A percentile compares a stretch with the other conserved stretches of the same genome.
Conservation (phyloP, 805 yeast species). For the Cyberlindnera bimundalis region DNA sequence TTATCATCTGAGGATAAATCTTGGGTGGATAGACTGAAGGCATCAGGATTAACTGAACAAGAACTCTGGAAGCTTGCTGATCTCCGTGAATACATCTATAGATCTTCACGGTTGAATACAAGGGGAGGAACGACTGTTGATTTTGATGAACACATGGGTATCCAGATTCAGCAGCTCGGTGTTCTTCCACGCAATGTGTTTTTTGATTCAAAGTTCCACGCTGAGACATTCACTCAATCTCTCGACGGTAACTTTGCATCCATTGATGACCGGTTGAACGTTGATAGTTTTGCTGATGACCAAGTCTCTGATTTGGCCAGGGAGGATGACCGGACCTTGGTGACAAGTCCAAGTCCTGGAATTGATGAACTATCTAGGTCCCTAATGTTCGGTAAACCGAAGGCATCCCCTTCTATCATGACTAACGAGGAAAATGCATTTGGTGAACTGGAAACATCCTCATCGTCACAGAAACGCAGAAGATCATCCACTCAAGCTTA, state of each 20-base stretch:
- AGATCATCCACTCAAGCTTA: constrained; percentile 13
- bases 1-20: constrained; percentile 62
- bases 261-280: constrained; percentile 14
- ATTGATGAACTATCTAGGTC: constrained; percentile 29
- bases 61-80: constrained; percentile 84
- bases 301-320: constrained; percentile 2
- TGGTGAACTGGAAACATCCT: constrained; percentile 39
- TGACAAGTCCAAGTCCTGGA: constrained; percentile 10
- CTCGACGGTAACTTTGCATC: constrained; percentile 13
- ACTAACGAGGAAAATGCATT: constrained; percentile 39
- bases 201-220: constrained; percentile 37
- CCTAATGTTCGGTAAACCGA: constrained; percentile 32
- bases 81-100: constrained; percentile 62
- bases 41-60: constrained; percentile 67
- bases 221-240: constrained; percentile 15
- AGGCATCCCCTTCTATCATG: constrained; percentile 38
- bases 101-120: constrained; percentile 45
- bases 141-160: constrained; percentile 15
- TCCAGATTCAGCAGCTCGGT: constrained; percentile 32
- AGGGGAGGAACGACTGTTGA: constrained; percentile 28
- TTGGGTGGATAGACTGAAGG: constrained; percentile 69
- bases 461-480: constrained; percentile 17
- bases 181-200: constrained; percentile 50
- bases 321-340: constrained; percentile 15
- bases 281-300: constrained; percentile 12